A percentile compares a stretch with the other conserved stretches of the same genome.
These are phyloP conservation scores for Volvox reticuliferus DNA, from an alignment of 139 green algal species.

Conservation along the genomic window DNA sequence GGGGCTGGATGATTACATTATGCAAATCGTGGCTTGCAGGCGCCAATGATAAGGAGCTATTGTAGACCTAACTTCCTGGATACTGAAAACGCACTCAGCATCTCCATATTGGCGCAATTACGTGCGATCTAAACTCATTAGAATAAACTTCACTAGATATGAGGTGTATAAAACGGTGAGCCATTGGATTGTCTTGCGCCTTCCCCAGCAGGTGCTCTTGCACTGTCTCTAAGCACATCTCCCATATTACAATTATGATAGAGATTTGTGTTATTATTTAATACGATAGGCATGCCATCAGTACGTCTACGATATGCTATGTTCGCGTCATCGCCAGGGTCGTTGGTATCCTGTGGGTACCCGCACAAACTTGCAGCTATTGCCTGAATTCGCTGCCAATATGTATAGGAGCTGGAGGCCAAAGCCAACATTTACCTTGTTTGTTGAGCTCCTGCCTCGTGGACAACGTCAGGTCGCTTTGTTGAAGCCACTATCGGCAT, in stretches of 20 bases:
- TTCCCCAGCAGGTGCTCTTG: no score
- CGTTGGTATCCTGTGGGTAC: neutral
- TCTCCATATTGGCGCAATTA: no score
- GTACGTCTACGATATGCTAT: neutral
- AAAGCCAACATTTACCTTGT: neutral
- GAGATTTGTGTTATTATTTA: no score
- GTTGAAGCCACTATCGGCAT: neutral
- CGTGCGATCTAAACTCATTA: no score
- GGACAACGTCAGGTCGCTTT: neutral
- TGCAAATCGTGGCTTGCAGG: no score
- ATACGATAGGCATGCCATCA: neutral
- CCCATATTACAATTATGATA: no score
- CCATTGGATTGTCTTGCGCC: no score
- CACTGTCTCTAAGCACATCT: no score
- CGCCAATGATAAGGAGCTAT: no score
- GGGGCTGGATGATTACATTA: no score
- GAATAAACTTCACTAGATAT: neutral
- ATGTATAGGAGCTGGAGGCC: neutral
- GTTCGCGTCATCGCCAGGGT: neutral
- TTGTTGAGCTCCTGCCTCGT: neutral
- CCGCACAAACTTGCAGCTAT: neutral
- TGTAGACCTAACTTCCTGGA: no score
- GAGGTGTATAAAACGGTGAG: constrained; percentile 1
- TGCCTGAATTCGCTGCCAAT: neutral
- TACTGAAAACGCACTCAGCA: no score